Base-by-base conservation (phyloP, 441 rosid genomes). In the Gossypium davidsonii region DNA sequence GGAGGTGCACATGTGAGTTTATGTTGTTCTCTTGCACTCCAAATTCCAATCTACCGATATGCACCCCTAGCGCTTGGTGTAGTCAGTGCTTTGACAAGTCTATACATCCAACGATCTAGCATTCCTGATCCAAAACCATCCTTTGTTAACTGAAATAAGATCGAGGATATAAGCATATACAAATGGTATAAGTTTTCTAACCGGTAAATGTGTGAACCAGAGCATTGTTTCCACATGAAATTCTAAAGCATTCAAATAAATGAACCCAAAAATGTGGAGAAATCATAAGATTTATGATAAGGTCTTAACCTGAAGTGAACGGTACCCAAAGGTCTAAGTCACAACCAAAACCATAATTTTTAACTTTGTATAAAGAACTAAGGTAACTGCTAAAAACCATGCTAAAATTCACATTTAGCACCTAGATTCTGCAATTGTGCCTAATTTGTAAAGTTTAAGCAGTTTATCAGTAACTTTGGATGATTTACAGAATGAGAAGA, bases 81-180 rank as follows among this genome's bases (percentile, higher is more conserved):
- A 18, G 80, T 86, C 52, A 88, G 48, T 0, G 83, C 89, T 79
- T 91, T 96, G 17, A 93, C 70, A 46, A 95, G 77, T 62, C 92
- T 88, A 79, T 74, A 93, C 97, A 93, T 91, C 99, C 99, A 95
- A 65, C 99, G 90, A 82, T 95, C 99, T 73, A 95, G 81, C 97
- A 95, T 88, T 79, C 99, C 97, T 95, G 85, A 77, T 59, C n/a
- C 53, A 74, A 53, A 8, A 52, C 48, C 3, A 73, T 17, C 46
- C 2, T 6, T 20, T 11, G 14, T 56, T 48, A 49, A 12, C 20
- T 12, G 1, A 23, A 4, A 55, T 28, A 23, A 23, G 26, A 60
- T 1, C 9, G 15, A 77, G 23, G 44, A 48, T 8, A 48, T 3
- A 26, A 51, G 59, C 59, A 49, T 15, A 23, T 0, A 55, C 6